Conservation (phyloP, 129 eudicot species). For the Calendula officinalis region DNA sequence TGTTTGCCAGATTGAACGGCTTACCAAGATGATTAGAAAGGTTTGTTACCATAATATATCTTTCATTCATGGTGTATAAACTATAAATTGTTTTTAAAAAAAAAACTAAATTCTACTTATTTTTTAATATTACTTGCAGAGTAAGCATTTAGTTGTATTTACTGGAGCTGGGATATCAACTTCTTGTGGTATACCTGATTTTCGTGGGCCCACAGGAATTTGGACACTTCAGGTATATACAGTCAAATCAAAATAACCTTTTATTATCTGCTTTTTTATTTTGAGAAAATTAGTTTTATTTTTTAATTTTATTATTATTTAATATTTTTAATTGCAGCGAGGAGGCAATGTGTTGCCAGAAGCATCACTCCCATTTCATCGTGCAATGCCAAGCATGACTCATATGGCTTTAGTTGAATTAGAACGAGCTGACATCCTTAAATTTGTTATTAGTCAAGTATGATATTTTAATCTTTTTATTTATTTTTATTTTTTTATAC, state of each 20-base stretch:
- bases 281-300: not conserved
- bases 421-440: constrained; percentile 82
- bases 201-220: constrained; percentile 96
- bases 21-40: constrained; percentile 70
- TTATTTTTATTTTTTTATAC: not conserved
- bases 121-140: constrained; percentile 30
- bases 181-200: constrained; percentile 99
- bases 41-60: constrained; percentile 37
- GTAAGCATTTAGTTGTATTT: constrained; percentile 93
- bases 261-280: not conserved
- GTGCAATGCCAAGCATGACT: constrained; percentile 91
- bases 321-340: constrained; percentile 43
- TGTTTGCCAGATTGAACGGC: constrained; percentile 66
- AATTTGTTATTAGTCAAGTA: constrained; percentile 94
- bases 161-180: constrained; percentile 99
- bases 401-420: constrained; percentile 97
- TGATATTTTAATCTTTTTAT: not conserved
- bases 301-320: not conserved
- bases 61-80: constrained; percentile 6
- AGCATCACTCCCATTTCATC: constrained; percentile 95
- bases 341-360: constrained; percentile 92
- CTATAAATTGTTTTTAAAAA: constrained; percentile 11
- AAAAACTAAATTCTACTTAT: constrained; percentile 3
- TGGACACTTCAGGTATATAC: constrained; percentile 93
- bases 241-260: not conserved